Evolutionary conservation across 2,329 filamentous ascomycete genomes (phyloP), one percentile per base, ranked within the genome.

Genomic region (Aspergillus nomiae): DNA sequence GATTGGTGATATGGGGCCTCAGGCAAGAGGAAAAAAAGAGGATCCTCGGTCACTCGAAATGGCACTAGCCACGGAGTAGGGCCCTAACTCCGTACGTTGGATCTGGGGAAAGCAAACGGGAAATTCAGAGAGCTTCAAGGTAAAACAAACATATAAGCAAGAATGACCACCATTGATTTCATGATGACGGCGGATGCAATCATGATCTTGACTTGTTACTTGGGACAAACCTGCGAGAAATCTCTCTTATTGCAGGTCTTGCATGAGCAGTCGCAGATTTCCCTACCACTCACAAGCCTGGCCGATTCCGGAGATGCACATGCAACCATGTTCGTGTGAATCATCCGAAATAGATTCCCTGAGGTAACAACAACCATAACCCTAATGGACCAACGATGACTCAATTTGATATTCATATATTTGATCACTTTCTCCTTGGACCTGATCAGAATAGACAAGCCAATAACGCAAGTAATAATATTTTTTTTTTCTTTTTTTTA

Each of bases 1-100:
- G 68, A 69, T 57, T 55, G 51, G 34, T 9, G 34, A 54, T 5
- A 12, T 16, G 21, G 6, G 24, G 55, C 55, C 56, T 58, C 24
- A 62, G 55, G 60, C 36, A 19, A 50, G 46, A 19, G 24, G 26
- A 0, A 10, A 16, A 50, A 50, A 50, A 19, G 24, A 28, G 24
- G 46, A 28, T 30, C 32, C 56, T 58, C 56, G 41, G 28, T 58
- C 56, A 50, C 26, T 28, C 8, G 19, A 28, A 28, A 28, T 24
- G 45, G 45, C 46, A 50, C 46, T 50, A 50, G 30, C 3, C 26
- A 26, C 46, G 46, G 46, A 50, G 46, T 50, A 30, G 46, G 46
- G 24, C 24, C 26, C 46, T 30, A 30, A 50, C 46, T 50, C 46
- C 46, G 46, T 50, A n/a, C 24, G 16, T 19, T 50, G 16, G 38